A percentile compares a stretch with the other conserved stretches of the same genome.
Evolutionary conservation across 2,329 filamentous ascomycete species (phyloP).

Genomic region (Aspergillus niger): DNA sequence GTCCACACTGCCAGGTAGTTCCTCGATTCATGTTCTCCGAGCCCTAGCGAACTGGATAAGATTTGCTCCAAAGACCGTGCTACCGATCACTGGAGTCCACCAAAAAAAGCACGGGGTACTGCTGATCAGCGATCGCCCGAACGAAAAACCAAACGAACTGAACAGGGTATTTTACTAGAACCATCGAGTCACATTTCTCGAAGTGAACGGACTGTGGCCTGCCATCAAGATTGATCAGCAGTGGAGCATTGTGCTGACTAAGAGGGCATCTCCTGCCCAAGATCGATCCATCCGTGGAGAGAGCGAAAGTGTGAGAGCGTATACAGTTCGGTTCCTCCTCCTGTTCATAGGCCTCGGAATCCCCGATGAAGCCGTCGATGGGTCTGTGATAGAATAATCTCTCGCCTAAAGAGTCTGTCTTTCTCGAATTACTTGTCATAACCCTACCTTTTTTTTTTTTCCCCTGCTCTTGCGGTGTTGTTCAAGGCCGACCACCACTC

Average conservation of each 20-base stretch:
- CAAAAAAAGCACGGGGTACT: slow-evolving; percentile 8
- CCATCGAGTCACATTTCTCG: not conserved
- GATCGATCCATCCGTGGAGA: slow-evolving; percentile 1
- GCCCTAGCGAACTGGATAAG: not conserved
- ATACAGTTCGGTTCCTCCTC: no score
- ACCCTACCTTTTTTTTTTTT: no score
- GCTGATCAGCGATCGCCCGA: slow-evolving; percentile 9
- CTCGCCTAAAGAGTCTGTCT: not conserved
- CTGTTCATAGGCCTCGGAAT: not conserved
- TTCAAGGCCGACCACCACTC: not conserved
- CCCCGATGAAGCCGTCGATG: not conserved
- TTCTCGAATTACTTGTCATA: no score
- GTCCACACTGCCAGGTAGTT: not conserved
- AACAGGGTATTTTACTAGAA: not conserved
- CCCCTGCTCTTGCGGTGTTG: no score
- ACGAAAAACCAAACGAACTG: not conserved
- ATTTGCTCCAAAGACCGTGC: slow-evolving; percentile 1
- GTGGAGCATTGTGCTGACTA: not conserved
- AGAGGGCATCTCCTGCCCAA: slow-evolving; percentile 2
- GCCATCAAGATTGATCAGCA: not conserved
- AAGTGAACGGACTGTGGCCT: not conserved
- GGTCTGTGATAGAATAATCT: not conserved
- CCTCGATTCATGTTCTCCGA: not conserved
- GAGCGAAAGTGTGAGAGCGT: not conserved
- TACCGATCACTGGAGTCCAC: not conserved